Evolutionary conservation across 768 basidiomycete species (phyloP), one percentile per base, ranked within the genome.

Genomic region (Russula brevipes): DNA sequence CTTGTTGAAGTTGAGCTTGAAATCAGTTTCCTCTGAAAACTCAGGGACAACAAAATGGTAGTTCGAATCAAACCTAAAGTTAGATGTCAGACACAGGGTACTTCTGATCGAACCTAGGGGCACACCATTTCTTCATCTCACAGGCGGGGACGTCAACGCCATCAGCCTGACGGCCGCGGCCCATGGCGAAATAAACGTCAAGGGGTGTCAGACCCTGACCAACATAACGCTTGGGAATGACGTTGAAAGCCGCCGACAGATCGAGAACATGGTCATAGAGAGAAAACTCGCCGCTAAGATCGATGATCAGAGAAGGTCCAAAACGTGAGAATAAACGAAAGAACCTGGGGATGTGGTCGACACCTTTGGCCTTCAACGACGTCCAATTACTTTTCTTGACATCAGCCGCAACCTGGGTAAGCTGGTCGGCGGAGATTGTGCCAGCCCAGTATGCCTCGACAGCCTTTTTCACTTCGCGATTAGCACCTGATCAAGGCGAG

Each of bases 61-160:
- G 85, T 97, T 98, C 55, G 93, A 94, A 78, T 97, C 94, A 75
- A 94, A 96, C 94, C 93, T 95, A 45, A 65, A 54, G 39, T 24
- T 59, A 52, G 10, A 31, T 51, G 35, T 53, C 56, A 54, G 59
- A 24, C 55, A 39, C 49, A 38, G 17, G 38, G 62, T 12, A 45
- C n/a, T 39, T 41, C 55, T 35, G 14, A 16, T 57, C 3, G 59
- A 41, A 60, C 59, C 4, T 35, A 49, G 45, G 42, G 36, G 79
- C 86, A 70, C 73, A 92, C 96, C 97, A 99, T 79, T 98, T 98
- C 85, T 97, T 98, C 97, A 98, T 98, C 81, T 98, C 95, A 67
- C 85, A 93, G 53, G 95, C 94, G 54, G 92, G 93, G 68, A 98
- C 94, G 78, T 99, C 97, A 70, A 98, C 95, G 64, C 86, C 88